phyloP scores from a whole-genome alignment of 805 yeast species.

The Pichia pseudocactophila region DNA sequence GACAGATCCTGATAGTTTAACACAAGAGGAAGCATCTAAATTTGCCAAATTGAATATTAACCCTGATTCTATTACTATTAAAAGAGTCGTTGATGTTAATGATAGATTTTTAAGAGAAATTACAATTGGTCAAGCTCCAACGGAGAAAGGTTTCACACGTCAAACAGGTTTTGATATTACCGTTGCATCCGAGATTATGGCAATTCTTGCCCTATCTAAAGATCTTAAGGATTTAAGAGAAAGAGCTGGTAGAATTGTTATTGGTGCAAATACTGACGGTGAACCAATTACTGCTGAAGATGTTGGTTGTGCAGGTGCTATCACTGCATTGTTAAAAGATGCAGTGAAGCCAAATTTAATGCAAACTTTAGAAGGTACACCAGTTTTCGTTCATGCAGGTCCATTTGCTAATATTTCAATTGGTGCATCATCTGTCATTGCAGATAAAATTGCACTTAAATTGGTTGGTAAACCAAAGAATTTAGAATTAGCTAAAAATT shows the following conservation, averaged over 20 bases:
- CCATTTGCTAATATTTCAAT: conserved; percentile 84
- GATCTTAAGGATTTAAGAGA: conserved; percentile 64
- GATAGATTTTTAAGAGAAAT: conserved; percentile 73
- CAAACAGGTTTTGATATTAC: conserved; percentile 76
- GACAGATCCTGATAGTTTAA: conserved; percentile 64
- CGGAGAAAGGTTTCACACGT: conserved; percentile 67
- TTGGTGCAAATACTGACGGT: conserved; percentile 60
- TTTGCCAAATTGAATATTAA: conserved; percentile 70
- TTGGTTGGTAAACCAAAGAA: conserved; percentile 46
- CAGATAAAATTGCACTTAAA: conserved; percentile 75
- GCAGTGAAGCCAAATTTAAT: conserved; percentile 78
- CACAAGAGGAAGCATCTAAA: conserved; percentile 53
- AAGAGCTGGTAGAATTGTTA: conserved; percentile 67
- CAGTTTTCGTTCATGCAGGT: conserved; percentile 82
- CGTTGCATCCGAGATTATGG: conserved; percentile 83
- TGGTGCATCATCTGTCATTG: conserved; percentile 78
- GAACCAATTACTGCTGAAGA: conserved; percentile 78
- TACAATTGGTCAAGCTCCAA: conserved; percentile 74
- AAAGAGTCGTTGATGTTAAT: conserved; percentile 78
- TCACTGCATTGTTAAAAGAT: conserved; percentile 72
- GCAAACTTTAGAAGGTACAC: conserved; percentile 87
- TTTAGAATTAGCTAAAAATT: conserved; percentile 29
- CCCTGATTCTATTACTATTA: conserved; percentile 73
- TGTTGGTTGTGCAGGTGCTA: conserved; percentile 79
- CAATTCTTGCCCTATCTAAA: conserved; percentile 66